A percentile compares a stretch with the other conserved stretches of the same genome.
Conservation (phyloP, 2,329 filamentous ascomycete genomes). For the Colletotrichum sp. region DNA sequence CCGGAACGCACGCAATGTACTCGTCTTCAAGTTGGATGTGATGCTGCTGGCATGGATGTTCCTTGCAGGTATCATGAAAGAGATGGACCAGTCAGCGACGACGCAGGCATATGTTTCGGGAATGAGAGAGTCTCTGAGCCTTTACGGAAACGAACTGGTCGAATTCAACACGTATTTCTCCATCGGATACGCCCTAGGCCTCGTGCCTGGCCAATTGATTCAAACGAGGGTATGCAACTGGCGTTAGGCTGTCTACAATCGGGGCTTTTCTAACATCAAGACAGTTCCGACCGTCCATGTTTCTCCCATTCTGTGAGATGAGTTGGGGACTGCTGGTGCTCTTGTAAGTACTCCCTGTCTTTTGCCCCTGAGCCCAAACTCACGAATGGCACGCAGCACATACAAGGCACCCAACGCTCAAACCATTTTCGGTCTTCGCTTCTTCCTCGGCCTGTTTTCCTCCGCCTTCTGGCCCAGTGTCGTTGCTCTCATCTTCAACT, state of each 20-base stretch:
- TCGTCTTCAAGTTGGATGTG: slow-evolving; percentile 38
- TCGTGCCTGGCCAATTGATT: slow-evolving; percentile 31
- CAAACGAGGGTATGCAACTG: slow-evolving; percentile 26
- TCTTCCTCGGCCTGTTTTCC: slow-evolving; percentile 39
- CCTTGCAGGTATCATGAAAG: slow-evolving; percentile 23
- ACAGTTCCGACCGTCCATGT: slow-evolving; percentile 17
- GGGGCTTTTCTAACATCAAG: neutral
- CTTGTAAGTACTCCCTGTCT: neutral
- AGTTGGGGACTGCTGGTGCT: slow-evolving; percentile 29
- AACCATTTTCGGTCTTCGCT: slow-evolving; percentile 37
- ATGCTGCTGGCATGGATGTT: slow-evolving; percentile 41
- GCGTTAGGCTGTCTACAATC: neutral
- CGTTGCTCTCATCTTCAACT: slow-evolving; percentile 48
- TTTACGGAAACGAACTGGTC: slow-evolving; percentile 35
- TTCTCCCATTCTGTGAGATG: slow-evolving; percentile 42
- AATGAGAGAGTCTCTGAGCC: slow-evolving; percentile 39
- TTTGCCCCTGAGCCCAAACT: neutral
- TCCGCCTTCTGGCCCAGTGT: slow-evolving; percentile 35
- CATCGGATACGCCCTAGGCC: slow-evolving; percentile 26
- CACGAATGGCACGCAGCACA: slow-evolving; percentile 1
- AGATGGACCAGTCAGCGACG: slow-evolving; percentile 40
- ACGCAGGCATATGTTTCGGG: slow-evolving; percentile 44
- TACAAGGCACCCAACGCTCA: slow-evolving; percentile 32
- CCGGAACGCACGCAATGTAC: slow-evolving; percentile 33
- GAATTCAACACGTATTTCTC: slow-evolving; percentile 25